These are phyloP conservation scores for Umbelopsis ramanniana DNA, from an alignment of 192 early-diverging fungal species.

Conservation along the genomic window DNA sequence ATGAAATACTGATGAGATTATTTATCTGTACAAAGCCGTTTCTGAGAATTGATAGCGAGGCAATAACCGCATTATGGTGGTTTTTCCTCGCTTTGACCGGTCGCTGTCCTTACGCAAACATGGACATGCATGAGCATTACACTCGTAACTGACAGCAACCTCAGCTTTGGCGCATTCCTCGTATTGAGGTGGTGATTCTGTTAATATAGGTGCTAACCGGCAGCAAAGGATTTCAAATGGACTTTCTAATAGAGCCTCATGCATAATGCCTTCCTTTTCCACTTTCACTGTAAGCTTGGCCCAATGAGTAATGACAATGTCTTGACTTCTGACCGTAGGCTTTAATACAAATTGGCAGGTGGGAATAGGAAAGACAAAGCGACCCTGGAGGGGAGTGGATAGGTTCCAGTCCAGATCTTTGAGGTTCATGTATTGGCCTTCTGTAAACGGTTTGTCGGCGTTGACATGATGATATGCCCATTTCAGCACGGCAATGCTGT, in stretches of 20 bases:
- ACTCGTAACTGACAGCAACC: not conserved
- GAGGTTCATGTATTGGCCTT: slow-evolving; percentile 15
- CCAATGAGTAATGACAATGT: slow-evolving; percentile 33
- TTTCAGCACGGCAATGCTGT: not conserved
- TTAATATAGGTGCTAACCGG: slow-evolving; percentile 27
- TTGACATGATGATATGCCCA: slow-evolving; percentile 7
- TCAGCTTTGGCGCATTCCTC: not conserved
- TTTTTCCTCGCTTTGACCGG: slow-evolving; percentile 4
- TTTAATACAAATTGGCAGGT: slow-evolving; percentile 27
- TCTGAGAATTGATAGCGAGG: slow-evolving; percentile 12
- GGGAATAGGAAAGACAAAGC: slow-evolving; percentile 40
- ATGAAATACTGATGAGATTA: not conserved
- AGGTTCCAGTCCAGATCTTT: slow-evolving; percentile 27
- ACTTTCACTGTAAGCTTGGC: slow-evolving; percentile 8
- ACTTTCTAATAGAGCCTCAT: slow-evolving; percentile 26
- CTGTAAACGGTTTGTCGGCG: not conserved
- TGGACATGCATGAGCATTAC: not conserved
- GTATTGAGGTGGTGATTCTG: not conserved
- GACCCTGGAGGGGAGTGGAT: not conserved
- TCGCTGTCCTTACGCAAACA: not conserved
- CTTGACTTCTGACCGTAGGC: slow-evolving; percentile 23
- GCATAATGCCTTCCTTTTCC: slow-evolving; percentile 8
- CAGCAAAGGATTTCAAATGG: slow-evolving; percentile 34
- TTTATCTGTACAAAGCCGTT: not conserved
- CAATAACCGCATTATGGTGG: not conserved